Percentiles rank a stretch among this genome's conserved stretches.
Conservation (phyloP, 2,329 filamentous ascomycete species). For the Geosmithia putterillii region DNA sequence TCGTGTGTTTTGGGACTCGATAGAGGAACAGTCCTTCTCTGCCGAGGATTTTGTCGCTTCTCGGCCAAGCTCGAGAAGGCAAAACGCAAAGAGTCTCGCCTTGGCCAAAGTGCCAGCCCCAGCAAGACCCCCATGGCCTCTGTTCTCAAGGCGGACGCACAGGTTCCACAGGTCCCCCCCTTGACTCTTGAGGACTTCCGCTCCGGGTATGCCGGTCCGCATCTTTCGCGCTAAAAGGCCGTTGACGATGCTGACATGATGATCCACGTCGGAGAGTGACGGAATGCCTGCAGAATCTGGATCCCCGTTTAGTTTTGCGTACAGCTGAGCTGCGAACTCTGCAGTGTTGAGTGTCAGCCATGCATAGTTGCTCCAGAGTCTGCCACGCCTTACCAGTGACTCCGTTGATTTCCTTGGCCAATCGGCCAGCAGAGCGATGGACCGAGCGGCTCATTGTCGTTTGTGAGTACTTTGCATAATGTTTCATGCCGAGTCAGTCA, state of each 20-base stretch:
- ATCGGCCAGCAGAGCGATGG: background rate
- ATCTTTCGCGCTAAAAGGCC: constrained; percentile 3
- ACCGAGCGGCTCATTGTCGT: background rate
- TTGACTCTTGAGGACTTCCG: constrained; percentile 35
- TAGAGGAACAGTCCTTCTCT: constrained; percentile 11
- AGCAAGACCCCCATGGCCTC: constrained; percentile 7
- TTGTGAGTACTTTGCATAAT: background rate
- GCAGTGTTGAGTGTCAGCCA: background rate
- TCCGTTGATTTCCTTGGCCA: background rate
- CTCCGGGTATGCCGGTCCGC: background rate
- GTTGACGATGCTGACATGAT: constrained; percentile 12
- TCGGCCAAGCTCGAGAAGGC: constrained; percentile 48
- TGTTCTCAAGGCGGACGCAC: constrained; percentile 37
- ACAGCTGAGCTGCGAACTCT: constrained; percentile 16
- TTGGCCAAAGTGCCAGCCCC: constrained; percentile 20
- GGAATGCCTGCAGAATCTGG: constrained; percentile 28
- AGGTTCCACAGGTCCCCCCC: constrained; percentile 57
- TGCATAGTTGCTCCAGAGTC: background rate
- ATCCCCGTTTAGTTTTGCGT: constrained; percentile 9
- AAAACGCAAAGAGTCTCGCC: constrained; percentile 47
- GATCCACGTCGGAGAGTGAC: constrained; percentile 14
- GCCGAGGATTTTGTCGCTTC: constrained; percentile 8
- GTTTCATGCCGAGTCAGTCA: too few relatives aligned
- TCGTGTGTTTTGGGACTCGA: constrained; percentile 32
- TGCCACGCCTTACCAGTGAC: background rate